A percentile compares a stretch with the other conserved stretches of the same genome.
Conservation (phyloP, 345 rosid species). For the Carallia brachiata region DNA sequence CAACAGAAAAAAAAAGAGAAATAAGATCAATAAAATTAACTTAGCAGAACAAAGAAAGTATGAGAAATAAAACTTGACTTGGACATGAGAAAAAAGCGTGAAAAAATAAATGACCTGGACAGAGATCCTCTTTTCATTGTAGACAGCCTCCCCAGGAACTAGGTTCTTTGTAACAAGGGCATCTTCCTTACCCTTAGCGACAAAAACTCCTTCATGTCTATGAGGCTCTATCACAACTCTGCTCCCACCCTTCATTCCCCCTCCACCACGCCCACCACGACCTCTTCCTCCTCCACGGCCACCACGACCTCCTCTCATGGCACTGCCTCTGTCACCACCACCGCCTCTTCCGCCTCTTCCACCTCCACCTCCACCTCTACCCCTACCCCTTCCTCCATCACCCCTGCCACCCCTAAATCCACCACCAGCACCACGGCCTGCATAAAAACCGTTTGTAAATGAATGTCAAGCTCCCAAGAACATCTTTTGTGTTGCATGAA, state of each 20-base stretch:
- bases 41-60: background rate
- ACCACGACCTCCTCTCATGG: slow-evolving; percentile 30
- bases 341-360: slow-evolving; percentile 36
- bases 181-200: slow-evolving; percentile 93
- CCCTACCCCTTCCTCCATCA: slow-evolving; percentile 23
- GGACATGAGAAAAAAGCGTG: background rate
- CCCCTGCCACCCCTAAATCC: slow-evolving; percentile 35
- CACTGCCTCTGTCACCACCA: slow-evolving; percentile 41
- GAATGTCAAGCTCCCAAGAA: background rate
- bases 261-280: slow-evolving; percentile 48
- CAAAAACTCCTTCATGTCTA: slow-evolving; percentile 81
- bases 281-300: slow-evolving; percentile 48
- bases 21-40: background rate
- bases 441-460: background rate
- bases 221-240: slow-evolving; percentile 83
- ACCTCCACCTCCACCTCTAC: slow-evolving; percentile 38
- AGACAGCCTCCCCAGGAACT: slow-evolving; percentile 93
- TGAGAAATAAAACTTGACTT: background rate
- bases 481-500: background rate
- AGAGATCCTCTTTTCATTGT: slow-evolving; percentile 85
- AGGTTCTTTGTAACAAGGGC: slow-evolving; percentile 87
- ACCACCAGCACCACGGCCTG: slow-evolving; percentile 23
- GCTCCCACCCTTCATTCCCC: slow-evolving; percentile 92
- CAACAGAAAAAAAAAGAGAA: background rate
- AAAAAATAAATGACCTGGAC: slow-evolving; percentile 51